phyloP scores from a whole-genome alignment of 306 rosid genomes.

The Abrus pulchellus region DNA sequence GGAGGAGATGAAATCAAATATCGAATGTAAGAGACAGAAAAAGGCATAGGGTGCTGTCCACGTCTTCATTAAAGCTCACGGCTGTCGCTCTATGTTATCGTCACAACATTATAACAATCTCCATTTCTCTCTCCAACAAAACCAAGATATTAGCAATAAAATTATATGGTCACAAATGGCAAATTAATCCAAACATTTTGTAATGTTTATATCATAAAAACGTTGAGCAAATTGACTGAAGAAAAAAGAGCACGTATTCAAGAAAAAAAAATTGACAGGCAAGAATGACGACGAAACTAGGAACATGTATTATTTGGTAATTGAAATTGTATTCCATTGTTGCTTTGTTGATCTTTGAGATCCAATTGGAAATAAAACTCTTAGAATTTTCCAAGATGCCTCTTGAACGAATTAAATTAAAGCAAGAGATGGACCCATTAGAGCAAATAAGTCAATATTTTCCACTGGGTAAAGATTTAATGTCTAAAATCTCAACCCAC shows the following conservation, averaged over 20 bases:
- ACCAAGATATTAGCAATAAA: too few relatives aligned
- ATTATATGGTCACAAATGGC: too few relatives aligned
- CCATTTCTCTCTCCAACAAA: background rate
- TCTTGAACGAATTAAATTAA: background rate
- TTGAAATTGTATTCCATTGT: too few relatives aligned
- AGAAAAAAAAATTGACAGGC: too few relatives aligned
- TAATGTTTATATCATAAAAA: too few relatives aligned
- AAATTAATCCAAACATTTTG: too few relatives aligned
- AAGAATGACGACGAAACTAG: too few relatives aligned
- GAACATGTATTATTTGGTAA: too few relatives aligned
- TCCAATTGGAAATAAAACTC: too few relatives aligned
- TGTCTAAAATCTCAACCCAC: background rate
- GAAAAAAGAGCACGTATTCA: too few relatives aligned
- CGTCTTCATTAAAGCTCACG: conserved; percentile 14
- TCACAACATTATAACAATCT: background rate
- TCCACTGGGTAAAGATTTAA: conserved; percentile 13
- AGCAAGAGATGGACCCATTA: conserved; percentile 36
- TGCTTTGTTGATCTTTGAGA: too few relatives aligned
- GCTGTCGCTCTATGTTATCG: conserved; percentile 35
- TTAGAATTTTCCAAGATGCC: background rate
- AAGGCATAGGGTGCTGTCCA: conserved; percentile 12
- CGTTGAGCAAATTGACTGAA: too few relatives aligned
- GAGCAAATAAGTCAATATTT: conserved; percentile 37
- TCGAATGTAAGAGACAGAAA: conserved; percentile 27
- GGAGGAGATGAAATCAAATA: conserved; percentile 15